Base-by-base conservation (phyloP, 176 grass and related monocot species). In the Eleusine indica region DNA sequence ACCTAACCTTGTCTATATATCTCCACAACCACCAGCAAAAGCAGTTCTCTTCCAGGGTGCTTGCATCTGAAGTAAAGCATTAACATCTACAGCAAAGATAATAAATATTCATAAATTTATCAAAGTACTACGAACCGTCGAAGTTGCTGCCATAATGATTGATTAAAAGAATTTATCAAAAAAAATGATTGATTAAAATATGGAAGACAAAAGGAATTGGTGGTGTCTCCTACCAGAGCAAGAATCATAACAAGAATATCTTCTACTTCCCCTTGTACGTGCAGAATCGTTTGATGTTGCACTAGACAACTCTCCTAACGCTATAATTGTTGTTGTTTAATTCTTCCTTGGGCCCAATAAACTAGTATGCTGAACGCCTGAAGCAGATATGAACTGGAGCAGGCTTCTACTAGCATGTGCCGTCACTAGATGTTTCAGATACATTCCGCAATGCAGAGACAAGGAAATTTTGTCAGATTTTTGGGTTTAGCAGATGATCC, bases 21-120 rank as follows among this genome's bases (percentile, higher is more conserved):
- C 57, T 57, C 18, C 18, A 21, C 21, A 60, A 60, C 60, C 75
- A 29, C 11, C 75, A 48, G 41, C 40, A 19, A 66, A 85, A 67
- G 16, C 40, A 52, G 65, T 39, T 64, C 18, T 63, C 19, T 18
- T 81, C 72, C 56, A 4, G 29, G 46, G 57, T 73, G 67, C 88
- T 82, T 90, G 73, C 83, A 73, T 58, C 78, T 86, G 47, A 83
- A 83, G 74, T 53, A 90, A 68, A 57, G 47, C 38, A 90, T 19
- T 58, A n/a, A 18, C 1, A 58, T 58, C 54, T 58, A 21, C 21
- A 58, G 8, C 54, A 58, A n/a, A 58, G 18, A 58, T n/a, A 58
- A n/a, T n/a, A n/a, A 7, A 61, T 1, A 52, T 71, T 5, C 37
- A 42, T 6, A 65, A 66, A 80, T 19, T 19, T 83, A 19, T 74